Base-by-base conservation (phyloP, 1,139 yeast species). In the Scheffersomyces stambukii region DNA sequence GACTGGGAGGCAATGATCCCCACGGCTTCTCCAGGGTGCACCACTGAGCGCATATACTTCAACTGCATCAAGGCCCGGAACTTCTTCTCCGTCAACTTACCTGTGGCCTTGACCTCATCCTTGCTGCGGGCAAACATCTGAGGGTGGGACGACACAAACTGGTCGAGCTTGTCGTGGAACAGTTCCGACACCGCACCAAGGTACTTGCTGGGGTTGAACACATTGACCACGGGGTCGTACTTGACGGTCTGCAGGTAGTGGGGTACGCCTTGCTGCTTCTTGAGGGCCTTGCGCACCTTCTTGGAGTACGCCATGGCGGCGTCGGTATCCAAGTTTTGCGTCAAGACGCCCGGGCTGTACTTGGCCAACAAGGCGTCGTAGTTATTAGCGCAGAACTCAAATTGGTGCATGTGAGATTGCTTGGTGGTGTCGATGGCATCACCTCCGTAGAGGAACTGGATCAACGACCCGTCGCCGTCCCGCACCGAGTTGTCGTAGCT, bases 1-100 rank as follows among this genome's bases (percentile, higher is more conserved):
- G 97, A 89, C 64, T 93, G 97, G 22, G 97, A 84, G 7, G 98
- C 98, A 62, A 93, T 83, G 52, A 93, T 89, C 61, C 99, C 99
- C 35, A 93, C 98, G 28, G 96, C 79, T 60, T 93, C 99, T 54
- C 99, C 98, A 8, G 99, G 97, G 50, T 88, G 77, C 32, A 91
- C 79, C 43, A 89, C 69, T 8, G 97, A 86, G 54, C 95, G 83
- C 96, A 91, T 93, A 63, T 93, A 93, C 61, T 91, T 91, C 67
- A 93, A 75, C 66, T 89, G 96, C 98, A 93, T 93, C 53, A 93
- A 74, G 5, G 96, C 95, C 57, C 88, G 77, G 76, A 93, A 93
- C 54, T 83, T 85, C 77, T 83, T 84, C 43, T 83, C 91, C 28
- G 82, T 77, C 35, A 84, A 57, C 29, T 75, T 77, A 23, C 75